These are phyloP conservation scores for Mortierella sp. DNA, from an alignment of 371 early-diverging fungal genomes.

Conservation along the genomic window DNA sequence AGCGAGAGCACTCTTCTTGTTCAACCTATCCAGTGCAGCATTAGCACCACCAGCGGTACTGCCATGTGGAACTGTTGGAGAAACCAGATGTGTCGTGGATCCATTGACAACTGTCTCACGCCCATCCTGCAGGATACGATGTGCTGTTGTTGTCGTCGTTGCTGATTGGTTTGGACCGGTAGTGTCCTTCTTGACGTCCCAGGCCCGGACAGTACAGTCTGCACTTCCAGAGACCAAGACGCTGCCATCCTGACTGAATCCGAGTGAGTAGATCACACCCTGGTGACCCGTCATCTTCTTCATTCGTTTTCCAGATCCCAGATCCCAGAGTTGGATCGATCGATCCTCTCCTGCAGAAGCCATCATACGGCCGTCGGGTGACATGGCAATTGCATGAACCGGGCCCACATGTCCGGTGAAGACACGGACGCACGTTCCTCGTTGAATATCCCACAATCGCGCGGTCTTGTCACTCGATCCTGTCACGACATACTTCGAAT, in stretches of 20 bases:
- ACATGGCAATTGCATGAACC: slow-evolving; percentile 90
- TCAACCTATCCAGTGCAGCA: slow-evolving; percentile 33
- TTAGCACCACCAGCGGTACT: slow-evolving; percentile 6
- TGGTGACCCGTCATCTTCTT: slow-evolving; percentile 89
- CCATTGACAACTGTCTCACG: slow-evolving; percentile 3
- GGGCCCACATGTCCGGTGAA: slow-evolving; percentile 94
- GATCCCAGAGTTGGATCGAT: slow-evolving; percentile 95
- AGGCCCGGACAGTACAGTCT: slow-evolving; percentile 94
- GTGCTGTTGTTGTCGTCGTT: no score
- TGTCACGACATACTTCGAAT: slow-evolving; percentile 96
- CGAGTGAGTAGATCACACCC: slow-evolving; percentile 88
- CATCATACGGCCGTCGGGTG: slow-evolving; percentile 94
- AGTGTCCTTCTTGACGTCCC: slow-evolving; percentile 88
- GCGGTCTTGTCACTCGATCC: slow-evolving; percentile 96
- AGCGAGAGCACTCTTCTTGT: slow-evolving; percentile 21
- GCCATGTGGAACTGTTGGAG: slow-evolving; percentile 16
- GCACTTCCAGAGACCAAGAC: slow-evolving; percentile 91
- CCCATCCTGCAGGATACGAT: slow-evolving; percentile 41
- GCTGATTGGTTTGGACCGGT: slow-evolving; percentile 29
- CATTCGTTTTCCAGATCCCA: slow-evolving; percentile 88
- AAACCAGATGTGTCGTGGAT: background rate
- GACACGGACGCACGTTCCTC: slow-evolving; percentile 93
- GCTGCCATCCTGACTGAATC: slow-evolving; percentile 87
- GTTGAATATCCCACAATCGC: slow-evolving; percentile 97
- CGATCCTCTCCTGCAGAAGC: slow-evolving; percentile 95